These are phyloP conservation scores for Microdochium bolleyi DNA, from an alignment of 2,329 filamentous ascomycete species.

Conservation along the genomic window DNA sequence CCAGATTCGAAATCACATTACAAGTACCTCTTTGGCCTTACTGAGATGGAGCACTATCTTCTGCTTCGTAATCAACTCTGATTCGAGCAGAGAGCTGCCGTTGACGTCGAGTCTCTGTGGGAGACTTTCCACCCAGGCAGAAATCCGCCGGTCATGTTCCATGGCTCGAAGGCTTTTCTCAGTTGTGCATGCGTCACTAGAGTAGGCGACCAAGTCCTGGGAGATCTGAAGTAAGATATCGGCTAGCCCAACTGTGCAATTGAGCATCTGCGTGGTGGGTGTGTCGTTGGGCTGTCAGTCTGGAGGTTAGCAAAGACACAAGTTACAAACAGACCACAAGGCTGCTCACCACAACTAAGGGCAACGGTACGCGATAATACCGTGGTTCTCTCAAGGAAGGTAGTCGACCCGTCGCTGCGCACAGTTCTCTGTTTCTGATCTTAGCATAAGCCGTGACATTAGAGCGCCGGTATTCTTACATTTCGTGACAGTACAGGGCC, in stretches of 20 bases:
- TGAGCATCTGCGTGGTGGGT: background rate
- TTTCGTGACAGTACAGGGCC: constrained; percentile 9
- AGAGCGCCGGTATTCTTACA: constrained; percentile 1
- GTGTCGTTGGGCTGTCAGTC: background rate
- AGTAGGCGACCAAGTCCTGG: background rate
- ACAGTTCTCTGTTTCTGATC: constrained; percentile 1
- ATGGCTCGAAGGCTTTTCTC: background rate
- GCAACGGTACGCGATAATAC: background rate
- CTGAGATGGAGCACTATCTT: constrained; percentile 2
- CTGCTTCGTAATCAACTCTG: constrained; percentile 2
- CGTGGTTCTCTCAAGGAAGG: background rate
- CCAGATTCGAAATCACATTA: background rate
- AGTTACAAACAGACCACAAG: background rate
- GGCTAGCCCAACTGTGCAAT: background rate
- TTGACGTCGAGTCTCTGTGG: background rate
- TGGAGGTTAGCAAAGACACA: background rate
- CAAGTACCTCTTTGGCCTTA: background rate
- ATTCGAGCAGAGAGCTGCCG: background rate
- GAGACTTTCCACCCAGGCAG: background rate
- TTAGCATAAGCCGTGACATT: background rate
- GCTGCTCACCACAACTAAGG: background rate
- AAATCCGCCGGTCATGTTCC: constrained; percentile 1
- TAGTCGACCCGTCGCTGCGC: constrained; percentile 1
- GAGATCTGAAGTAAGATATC: background rate
- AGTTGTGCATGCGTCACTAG: background rate